A percentile compares a stretch with the other conserved stretches of the same genome.
Evolutionary conservation across 2,329 filamentous ascomycete species (phyloP).

Genomic region (Aureobasidium leucospermi): DNA sequence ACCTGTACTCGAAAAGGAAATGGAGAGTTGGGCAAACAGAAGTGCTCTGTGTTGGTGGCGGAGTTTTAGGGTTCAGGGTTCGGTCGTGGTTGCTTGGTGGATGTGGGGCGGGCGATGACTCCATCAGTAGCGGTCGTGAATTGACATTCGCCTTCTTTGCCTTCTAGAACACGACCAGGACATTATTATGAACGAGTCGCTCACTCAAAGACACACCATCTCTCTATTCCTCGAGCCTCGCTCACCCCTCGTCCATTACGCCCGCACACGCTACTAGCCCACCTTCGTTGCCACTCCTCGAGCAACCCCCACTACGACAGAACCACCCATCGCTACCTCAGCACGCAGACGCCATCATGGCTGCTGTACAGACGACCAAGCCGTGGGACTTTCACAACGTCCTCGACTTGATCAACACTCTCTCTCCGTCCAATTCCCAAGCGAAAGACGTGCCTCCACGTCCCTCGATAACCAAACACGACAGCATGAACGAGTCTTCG

Average conservation of each 20-base stretch:
- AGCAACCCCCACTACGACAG: neutral
- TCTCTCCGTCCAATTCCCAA: conserved; percentile 13
- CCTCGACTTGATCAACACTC: conserved; percentile 33
- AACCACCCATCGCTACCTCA: neutral
- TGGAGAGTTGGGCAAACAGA: neutral
- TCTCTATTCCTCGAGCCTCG: neutral
- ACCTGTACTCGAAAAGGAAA: too few species aligned
- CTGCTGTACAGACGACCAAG: conserved; percentile 25
- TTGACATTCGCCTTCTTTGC: neutral
- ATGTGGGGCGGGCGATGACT: conserved; percentile 11
- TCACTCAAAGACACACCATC: neutral
- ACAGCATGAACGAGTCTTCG: conserved; percentile 2
- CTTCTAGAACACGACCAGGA: neutral
- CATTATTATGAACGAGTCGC: conserved; percentile 1
- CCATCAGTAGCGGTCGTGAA: neutral
- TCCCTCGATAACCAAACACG: conserved; percentile 7
- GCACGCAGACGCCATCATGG: conserved; percentile 19
- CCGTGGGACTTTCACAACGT: conserved; percentile 42
- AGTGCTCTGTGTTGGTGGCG: neutral
- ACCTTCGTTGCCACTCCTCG: conserved; percentile 1
- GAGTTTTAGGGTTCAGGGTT: neutral
- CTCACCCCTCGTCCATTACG: neutral
- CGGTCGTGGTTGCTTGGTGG: neutral
- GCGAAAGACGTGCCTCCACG: neutral
- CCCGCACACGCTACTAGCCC: neutral